Evolutionary conservation across 352 stramenopile species (phyloP), one percentile per base, ranked within the genome.

Genomic region (Pythium sukuiense): DNA sequence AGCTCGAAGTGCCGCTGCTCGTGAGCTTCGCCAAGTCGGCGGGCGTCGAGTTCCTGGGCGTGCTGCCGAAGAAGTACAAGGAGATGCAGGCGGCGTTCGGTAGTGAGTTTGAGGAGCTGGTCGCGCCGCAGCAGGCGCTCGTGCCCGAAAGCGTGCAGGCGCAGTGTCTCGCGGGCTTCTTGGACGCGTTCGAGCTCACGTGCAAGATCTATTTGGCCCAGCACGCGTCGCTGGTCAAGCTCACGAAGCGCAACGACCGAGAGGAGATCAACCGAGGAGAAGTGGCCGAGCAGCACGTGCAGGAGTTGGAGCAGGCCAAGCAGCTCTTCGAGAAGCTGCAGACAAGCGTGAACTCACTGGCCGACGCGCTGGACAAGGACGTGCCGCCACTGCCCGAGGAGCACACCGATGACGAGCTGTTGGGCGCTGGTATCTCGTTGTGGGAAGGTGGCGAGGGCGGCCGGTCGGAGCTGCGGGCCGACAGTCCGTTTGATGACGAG

Each of bases 401-500:
- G 39, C 77, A 88, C 30, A 83, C 84, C 53, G 77, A 93, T 50
- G 79, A 89, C 63, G 81, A 77, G 0, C 74, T 75, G 1, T 65
- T 71, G 18, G 74, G 71, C 24, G 71, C 67, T 11, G 77, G 80
- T 0, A 80, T 94, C 57, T 72, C 79, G 14, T 52, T 96, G 11
- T 96, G 81, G 79, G 85, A 94, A 70, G 80, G 78, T 3, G 76
- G 74, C 46, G 84, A 92, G 49, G 84, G 93, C 60, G 64, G 73
- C 0, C 67, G 78, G 74, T 46, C 75, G 76, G 62, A 93, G 76
- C 55, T 97, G 79, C 71, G 82, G 62, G 72, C 79, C 80, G 71
- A 97, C 74, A 81, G 81, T n/a, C 91, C 96, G 2, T 99, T 98
- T 64, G 96, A 98, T 65, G 96, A 99, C 65, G 95, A 98, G 72